These are phyloP conservation scores for Cerrena zonata DNA, from an alignment of 1,284 basidiomycete species.

Conservation along the genomic window DNA sequence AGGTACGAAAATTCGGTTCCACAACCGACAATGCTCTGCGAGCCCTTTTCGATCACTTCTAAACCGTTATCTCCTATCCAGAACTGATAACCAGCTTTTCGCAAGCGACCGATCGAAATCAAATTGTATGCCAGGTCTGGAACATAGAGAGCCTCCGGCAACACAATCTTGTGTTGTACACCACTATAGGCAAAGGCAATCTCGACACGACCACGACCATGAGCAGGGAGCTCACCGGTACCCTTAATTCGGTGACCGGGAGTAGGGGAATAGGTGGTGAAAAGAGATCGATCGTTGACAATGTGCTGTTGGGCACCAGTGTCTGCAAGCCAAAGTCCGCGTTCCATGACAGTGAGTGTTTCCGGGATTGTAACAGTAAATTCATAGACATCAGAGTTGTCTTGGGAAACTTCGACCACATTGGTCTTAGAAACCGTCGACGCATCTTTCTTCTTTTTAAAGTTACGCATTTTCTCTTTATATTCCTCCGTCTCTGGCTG, in stretches of 20 bases:
- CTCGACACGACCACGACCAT: conserved; percentile 14
- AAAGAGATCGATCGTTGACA: conserved; percentile 11
- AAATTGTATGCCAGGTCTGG: conserved; percentile 31
- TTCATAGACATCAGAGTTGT: not conserved
- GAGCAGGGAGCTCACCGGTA: conserved; percentile 14
- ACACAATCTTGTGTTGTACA: conserved; percentile 9
- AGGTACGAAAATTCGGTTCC: no score
- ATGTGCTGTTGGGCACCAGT: conserved; percentile 13
- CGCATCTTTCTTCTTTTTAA: not conserved
- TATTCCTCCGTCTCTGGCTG: no score
- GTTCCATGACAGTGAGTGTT: not conserved
- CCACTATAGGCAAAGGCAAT: conserved; percentile 12
- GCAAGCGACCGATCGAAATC: conserved; percentile 27
- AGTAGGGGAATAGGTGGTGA: conserved; percentile 11
- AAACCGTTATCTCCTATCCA: no score
- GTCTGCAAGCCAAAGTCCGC: conserved; percentile 16
- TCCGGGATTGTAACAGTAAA: not conserved
- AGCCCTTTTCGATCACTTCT: no score
- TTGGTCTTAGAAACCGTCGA: not conserved
- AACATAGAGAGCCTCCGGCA: conserved; percentile 27
- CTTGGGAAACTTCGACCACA: not conserved
- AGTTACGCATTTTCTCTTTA: not conserved
- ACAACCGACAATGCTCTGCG: no score
- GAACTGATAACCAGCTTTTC: no score
- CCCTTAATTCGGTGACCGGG: conserved; percentile 14